Conservation (phyloP, 352 stramenopile species). For the Sclerospora graminicola region DNA sequence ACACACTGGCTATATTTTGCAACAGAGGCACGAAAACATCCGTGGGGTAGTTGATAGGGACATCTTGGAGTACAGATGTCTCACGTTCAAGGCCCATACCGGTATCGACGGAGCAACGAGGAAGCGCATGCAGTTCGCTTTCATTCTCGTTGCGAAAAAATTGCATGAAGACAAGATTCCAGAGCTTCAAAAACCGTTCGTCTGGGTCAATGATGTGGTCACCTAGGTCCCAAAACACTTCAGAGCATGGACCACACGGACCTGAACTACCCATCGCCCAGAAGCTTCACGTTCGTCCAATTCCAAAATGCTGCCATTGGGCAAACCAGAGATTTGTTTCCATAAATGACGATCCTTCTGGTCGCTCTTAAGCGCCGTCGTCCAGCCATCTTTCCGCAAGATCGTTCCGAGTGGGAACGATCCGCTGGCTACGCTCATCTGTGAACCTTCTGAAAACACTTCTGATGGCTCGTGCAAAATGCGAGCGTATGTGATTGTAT, state of each 20-base stretch:
- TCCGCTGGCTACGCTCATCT: too few relatives aligned
- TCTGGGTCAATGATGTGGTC: conserved; percentile 74
- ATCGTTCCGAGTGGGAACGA: too few relatives aligned
- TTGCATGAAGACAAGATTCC: conserved; percentile 98
- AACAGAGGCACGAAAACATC: conserved; percentile 93
- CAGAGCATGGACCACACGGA: conserved; percentile 89
- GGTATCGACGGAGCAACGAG: conserved; percentile 92
- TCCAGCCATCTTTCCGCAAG: too few relatives aligned
- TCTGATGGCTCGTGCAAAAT: too few relatives aligned
- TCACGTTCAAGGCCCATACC: conserved; percentile 96
- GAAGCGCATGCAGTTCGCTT: conserved; percentile 70
- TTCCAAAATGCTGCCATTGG: conserved; percentile 36
- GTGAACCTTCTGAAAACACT: too few relatives aligned
- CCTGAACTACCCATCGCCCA: conserved; percentile 94
- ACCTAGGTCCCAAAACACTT: conserved; percentile 92
- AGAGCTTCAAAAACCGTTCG: conserved; percentile 89
- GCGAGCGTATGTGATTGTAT: too few relatives aligned
- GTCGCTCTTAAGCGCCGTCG: conserved; percentile 60
- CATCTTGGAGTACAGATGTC: conserved; percentile 90
- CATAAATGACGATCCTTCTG: conserved; percentile 48
- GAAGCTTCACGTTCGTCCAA: conserved; percentile 91
- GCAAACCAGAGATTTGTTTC: conserved; percentile 40
- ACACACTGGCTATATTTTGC: conserved; percentile 13
- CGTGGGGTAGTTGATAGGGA: conserved; percentile 95
- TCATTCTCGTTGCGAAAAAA: conserved; percentile 86